A percentile compares a stretch with the other conserved stretches of the same genome.
Evolutionary conservation across 1,284 basidiomycete species (phyloP).

Genomic region (Pyrrhoderma noxium): DNA sequence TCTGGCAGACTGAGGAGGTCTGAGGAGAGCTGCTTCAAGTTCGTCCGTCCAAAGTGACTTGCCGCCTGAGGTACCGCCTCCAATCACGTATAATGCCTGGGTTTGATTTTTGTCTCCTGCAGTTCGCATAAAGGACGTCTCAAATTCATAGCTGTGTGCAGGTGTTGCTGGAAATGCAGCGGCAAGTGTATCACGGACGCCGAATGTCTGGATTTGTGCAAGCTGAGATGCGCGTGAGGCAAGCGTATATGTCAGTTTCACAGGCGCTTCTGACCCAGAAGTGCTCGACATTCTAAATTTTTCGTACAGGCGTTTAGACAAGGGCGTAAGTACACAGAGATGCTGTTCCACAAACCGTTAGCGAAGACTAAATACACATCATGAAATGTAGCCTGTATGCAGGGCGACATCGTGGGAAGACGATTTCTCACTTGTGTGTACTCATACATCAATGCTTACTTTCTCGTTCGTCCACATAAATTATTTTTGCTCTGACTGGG

Average conservation of each 20-base stretch:
- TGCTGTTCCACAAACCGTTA: not conserved
- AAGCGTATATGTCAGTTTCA: constrained; percentile 43
- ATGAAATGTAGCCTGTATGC: constrained; percentile 4
- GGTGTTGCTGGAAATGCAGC: constrained; percentile 35
- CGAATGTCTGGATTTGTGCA: constrained; percentile 81
- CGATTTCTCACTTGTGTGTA: not conserved
- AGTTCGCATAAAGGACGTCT: constrained; percentile 82
- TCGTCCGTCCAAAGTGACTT: constrained; percentile 95
- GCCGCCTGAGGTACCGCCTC: constrained; percentile 35
- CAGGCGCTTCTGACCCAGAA: not conserved
- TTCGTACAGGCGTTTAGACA: not conserved
- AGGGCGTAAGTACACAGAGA: not conserved
- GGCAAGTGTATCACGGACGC: constrained; percentile 55
- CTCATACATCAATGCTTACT: not conserved
- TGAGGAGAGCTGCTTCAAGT: constrained; percentile 72
- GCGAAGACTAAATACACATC: not conserved
- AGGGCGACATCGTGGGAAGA: constrained; percentile 11
- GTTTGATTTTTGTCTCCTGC: constrained; percentile 90
- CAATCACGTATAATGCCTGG: constrained; percentile 71
- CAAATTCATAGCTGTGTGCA: constrained; percentile 36
- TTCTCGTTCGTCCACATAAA: constrained; percentile 11
- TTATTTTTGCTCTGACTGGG: too few relatives aligned
- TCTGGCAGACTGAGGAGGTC: not conserved
- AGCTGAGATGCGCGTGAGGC: constrained; percentile 84
- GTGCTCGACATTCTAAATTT: not conserved